phyloP scores from a whole-genome alignment of 1,284 basidiomycete species.

The Acaromyces ingoldii region DNA sequence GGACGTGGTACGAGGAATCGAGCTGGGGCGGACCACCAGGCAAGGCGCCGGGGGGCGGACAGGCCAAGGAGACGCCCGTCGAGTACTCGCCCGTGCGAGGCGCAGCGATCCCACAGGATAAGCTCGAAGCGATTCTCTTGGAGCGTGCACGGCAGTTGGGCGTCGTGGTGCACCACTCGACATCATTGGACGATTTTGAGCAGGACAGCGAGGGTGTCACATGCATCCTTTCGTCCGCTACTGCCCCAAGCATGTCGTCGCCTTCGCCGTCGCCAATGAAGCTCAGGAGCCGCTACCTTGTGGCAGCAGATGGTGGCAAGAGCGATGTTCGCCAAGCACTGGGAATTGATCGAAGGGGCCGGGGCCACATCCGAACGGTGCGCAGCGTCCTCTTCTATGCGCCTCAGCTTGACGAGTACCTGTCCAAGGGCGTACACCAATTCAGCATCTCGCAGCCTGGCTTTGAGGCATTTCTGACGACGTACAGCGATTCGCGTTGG shows the following conservation, averaged over 20 bases:
- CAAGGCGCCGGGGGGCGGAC: no score
- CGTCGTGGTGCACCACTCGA: background rate
- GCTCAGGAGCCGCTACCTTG: background rate
- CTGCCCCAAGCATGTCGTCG: background rate
- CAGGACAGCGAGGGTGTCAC: background rate
- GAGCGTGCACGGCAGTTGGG: background rate
- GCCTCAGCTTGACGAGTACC: no score
- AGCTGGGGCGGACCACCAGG: no score
- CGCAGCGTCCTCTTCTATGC: background rate
- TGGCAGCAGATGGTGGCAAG: background rate
- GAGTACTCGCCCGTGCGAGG: no score
- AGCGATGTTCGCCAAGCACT: background rate
- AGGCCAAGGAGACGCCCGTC: no score
- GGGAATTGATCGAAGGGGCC: background rate
- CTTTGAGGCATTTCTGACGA: background rate
- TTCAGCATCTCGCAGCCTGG: background rate
- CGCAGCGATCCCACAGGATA: background rate
- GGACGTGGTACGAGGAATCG: background rate
- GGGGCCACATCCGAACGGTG: background rate
- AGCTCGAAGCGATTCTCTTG: background rate
- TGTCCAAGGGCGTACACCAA: no score
- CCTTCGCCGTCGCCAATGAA: background rate
- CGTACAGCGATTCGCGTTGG: background rate
- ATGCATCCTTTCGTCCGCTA: background rate
- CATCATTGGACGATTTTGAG: background rate